Evolutionary conservation across 2,329 filamentous ascomycete species (phyloP).

Genomic region (Nannizziopsis barbatae): DNA sequence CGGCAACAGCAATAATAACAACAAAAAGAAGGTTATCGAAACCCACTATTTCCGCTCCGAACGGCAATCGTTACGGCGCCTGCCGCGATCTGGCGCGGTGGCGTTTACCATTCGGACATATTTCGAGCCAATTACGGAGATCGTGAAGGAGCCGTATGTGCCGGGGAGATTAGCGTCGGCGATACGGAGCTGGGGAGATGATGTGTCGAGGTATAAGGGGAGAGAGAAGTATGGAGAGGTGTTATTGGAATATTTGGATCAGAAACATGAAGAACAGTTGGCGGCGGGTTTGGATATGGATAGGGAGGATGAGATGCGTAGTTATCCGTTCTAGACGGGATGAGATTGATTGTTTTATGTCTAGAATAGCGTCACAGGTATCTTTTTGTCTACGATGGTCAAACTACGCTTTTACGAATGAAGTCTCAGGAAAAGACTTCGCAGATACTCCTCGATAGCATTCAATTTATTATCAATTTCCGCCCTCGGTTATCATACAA

Average conservation of each 20-base stretch:
- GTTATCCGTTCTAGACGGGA: conserved; percentile 56
- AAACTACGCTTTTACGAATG: no score
- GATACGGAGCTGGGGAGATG: conserved; percentile 67
- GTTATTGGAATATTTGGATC: conserved; percentile 63
- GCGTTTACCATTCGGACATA: conserved; percentile 74
- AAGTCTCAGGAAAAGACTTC: no score
- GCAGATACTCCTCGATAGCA: no score
- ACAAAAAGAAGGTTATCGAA: conserved; percentile 60
- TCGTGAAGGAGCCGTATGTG: conserved; percentile 61
- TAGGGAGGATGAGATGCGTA: conserved; percentile 48
- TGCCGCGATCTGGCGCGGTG: conserved; percentile 48
- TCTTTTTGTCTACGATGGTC: no score
- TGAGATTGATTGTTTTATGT: no score
- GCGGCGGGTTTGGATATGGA: conserved; percentile 52
- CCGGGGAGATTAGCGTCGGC: conserved; percentile 68
- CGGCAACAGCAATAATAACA: no score
- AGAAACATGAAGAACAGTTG: conserved; percentile 62
- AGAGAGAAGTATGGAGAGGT: conserved; percentile 62
- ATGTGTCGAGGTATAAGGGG: conserved; percentile 68
- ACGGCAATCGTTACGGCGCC: conserved; percentile 55
- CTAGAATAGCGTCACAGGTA: no score
- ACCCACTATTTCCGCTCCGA: conserved; percentile 70
- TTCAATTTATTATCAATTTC: no score
- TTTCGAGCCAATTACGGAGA: conserved; percentile 58
- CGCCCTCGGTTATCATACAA: no score